Conservation (phyloP, 345 rosid species). For the Rhizophora mangle region DNA sequence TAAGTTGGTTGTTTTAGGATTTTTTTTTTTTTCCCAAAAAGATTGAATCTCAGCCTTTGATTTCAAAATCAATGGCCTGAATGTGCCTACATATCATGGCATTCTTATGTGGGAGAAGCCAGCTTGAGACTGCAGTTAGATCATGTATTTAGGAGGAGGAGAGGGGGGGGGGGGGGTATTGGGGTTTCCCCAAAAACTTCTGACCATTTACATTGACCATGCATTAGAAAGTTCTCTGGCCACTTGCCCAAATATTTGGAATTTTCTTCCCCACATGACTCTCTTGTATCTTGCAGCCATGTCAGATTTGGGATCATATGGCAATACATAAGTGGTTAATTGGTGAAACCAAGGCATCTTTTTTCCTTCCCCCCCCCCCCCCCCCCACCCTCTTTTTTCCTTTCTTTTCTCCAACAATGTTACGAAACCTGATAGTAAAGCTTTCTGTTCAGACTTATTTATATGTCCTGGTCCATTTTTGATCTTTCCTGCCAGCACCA, state of each 20-base stretch:
- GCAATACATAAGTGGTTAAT: background rate
- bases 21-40: too few species aligned
- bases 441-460: constrained; percentile 6
- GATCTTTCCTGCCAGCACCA: background rate
- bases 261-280: background rate
- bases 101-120: too few species aligned
- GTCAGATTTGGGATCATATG: background rate
- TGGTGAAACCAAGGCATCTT: background rate
- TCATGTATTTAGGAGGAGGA: too few species aligned
- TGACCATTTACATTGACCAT: constrained; percentile 9
- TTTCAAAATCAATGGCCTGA: too few species aligned
- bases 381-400: background rate
- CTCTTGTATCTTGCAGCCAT: background rate
- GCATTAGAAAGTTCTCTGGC: background rate
- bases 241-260: constrained; percentile 6
- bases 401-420: background rate
- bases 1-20: too few species aligned
- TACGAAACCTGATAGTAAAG: background rate
- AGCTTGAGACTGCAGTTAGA: too few species aligned
- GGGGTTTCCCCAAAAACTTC: too few species aligned
- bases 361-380: too few species aligned
- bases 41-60: too few species aligned
- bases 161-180: too few species aligned
- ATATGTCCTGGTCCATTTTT: background rate
- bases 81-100: too few species aligned